phyloP scores from a whole-genome alignment of 2,329 filamentous ascomycete genomes.

The Teratosphaeriaceae sp. region DNA sequence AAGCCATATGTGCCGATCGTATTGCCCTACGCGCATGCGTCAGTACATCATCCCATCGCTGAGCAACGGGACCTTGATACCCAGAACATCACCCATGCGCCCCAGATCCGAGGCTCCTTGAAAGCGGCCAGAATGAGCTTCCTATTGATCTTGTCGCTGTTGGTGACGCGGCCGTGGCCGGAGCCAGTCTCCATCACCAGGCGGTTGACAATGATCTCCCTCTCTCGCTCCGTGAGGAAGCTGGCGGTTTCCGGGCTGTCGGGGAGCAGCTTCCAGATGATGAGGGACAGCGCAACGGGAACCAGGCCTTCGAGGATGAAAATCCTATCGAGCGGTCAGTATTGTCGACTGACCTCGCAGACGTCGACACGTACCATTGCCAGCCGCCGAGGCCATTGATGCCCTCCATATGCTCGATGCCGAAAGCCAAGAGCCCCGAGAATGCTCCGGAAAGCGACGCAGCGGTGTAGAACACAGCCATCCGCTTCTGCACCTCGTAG shows the following conservation, averaged over 20 bases:
- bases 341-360: too few relatives aligned
- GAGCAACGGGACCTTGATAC: neutral
- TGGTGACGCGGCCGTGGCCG: conserved; percentile 11
- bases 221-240: conserved; percentile 46
- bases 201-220: conserved; percentile 35
- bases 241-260: conserved; percentile 53
- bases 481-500: conserved; percentile 4
- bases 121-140: conserved; percentile 38
- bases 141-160: conserved; percentile 28
- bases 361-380: conserved; percentile 9
- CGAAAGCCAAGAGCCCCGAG: conserved; percentile 3
- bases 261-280: conserved; percentile 42
- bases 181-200: conserved; percentile 25
- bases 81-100: conserved; percentile 23
- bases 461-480: conserved; percentile 5
- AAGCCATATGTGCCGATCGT: conserved; percentile 45
- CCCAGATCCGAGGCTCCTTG: conserved; percentile 40
- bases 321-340: conserved; percentile 11
- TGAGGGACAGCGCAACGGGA: conserved; percentile 36
- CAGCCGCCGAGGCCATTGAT: conserved; percentile 3
- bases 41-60: neutral
- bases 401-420: conserved; percentile 2
- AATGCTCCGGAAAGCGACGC: conserved; percentile 5
- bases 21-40: neutral
- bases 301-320: conserved; percentile 16